Base-by-base conservation (phyloP, 208 protist species). In the Phytomonas sp. region DNA sequence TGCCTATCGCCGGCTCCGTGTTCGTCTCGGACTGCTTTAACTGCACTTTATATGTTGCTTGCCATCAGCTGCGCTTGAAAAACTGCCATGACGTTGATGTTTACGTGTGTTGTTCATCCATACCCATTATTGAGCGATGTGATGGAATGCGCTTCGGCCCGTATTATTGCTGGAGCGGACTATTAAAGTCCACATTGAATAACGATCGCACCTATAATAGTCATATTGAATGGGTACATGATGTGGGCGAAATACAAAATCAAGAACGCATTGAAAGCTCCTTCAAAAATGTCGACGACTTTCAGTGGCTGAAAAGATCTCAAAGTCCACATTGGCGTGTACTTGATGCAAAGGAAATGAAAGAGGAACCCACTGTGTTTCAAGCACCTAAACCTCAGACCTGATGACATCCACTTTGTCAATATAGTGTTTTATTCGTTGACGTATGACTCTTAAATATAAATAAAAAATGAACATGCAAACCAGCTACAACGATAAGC, bases 31-130 rank as follows among this genome's bases (percentile, higher is more conserved):
- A 86, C 67, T 94, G 84, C 75, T 66, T 6, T 5, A 52, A 80
- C 60, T 94, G 91, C 75, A 77, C 69, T 29, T 60, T 94, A 23
- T 96, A 94, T 79, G 78, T 93, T 0, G 80, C 84, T 14, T 96
- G 88, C 60, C 87, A 93, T 67, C 91, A 96, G 75, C 83, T 96
- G 26, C 83, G 91, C 49, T 68, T 96, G 49, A 93, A 94, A 66
- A 73, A 83, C 73, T 94, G 88, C 78, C 70, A 67, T 34, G 42
- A 80, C 66, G 67, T 88, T 29, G 73, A 88, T 49, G 73, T 96
- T 29, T 96, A 93, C 73, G 91, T 87, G 23, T 94, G 86, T 79
- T 91, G 86, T 60, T 70, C 85, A 19, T 92, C 88, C 56, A 90
- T 75, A 29, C 91, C 91, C 10, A 92, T 96, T 61, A 93, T 96